A percentile compares a stretch with the other conserved stretches of the same genome.
phyloP scores from a whole-genome alignment of 1,284 basidiomycete genomes.

The Amylostereum areolatum region DNA sequence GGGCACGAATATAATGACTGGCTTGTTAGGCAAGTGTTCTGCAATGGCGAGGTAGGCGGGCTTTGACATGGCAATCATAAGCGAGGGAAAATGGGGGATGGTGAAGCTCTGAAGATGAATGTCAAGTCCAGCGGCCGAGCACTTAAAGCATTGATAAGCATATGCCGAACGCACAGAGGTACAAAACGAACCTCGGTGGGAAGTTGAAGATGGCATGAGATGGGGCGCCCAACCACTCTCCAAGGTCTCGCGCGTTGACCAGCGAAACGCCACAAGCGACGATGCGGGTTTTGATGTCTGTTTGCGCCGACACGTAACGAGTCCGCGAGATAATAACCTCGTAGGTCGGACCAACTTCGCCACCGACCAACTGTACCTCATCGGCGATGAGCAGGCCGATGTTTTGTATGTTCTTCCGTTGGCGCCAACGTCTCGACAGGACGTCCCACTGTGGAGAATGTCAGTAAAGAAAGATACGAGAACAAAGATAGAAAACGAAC shows the following conservation, averaged over 20 bases:
- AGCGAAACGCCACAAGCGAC: slow-evolving; percentile 93
- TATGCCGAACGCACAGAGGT: no score
- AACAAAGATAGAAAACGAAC: slow-evolving; percentile 30
- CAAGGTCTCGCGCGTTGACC: slow-evolving; percentile 91
- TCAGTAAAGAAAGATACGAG: slow-evolving; percentile 8
- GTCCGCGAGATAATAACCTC: slow-evolving; percentile 94
- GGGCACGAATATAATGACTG: slow-evolving; percentile 91
- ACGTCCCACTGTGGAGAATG: slow-evolving; percentile 81
- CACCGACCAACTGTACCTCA: slow-evolving; percentile 91
- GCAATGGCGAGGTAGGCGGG: slow-evolving; percentile 92
- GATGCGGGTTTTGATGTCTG: slow-evolving; percentile 84
- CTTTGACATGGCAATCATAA: slow-evolving; percentile 99
- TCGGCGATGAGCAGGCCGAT: slow-evolving; percentile 93
- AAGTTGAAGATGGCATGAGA: slow-evolving; percentile 97
- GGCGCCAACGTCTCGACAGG: slow-evolving; percentile 93
- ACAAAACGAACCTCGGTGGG: no score
- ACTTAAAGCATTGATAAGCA: no score
- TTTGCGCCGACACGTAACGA: slow-evolving; percentile 94
- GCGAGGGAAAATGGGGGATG: slow-evolving; percentile 94
- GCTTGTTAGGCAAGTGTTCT: slow-evolving; percentile 83
- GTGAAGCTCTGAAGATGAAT: slow-evolving; percentile 96
- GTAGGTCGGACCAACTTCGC: slow-evolving; percentile 92
- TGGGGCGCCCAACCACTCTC: slow-evolving; percentile 96
- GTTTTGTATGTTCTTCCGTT: slow-evolving; percentile 93
- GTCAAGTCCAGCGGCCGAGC: slow-evolving; percentile 94